Base-by-base conservation (phyloP, 2,329 filamentous ascomycete species). In the Microdochium trichocladiopsis region DNA sequence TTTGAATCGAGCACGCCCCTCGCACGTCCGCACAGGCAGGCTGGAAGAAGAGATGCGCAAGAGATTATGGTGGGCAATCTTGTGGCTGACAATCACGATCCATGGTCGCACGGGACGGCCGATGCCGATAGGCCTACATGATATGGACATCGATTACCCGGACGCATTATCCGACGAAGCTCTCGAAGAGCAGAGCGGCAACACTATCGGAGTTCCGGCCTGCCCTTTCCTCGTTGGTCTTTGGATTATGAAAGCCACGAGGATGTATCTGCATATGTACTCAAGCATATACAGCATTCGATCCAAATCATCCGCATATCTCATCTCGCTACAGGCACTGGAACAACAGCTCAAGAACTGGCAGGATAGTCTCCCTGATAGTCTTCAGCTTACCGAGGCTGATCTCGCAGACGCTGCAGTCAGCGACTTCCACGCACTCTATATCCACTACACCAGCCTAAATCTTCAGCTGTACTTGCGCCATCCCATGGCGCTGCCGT, bases 71-170 rank as follows among this genome's bases (percentile, higher is more conserved):
- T 95, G 88, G 87, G 77, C 77, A 5, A 75, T 92, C 11, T 69
- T 91, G 41, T 74, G 78, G 4, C 75, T 91, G 14, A 78, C 83
- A 54, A 75, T 88, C 10, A 82, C 81, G n/a, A 72, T 93, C 11
- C 83, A 83, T 58, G 88, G 88, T 21, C 88, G 88, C 53, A 80
- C 92, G 33, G 90, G 90, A 18, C 78, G 85, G 16, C 90, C 90
- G 1, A 88, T 94, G 79, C 82, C 85, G 1, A 78, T 94, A 48
- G 79, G 82, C 11, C 72, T 84, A 3, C 83, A 88, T 50, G 88
- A 94, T 57, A 87, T 91, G 58, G 90, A 95, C 60, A 81, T 88
- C 33, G 88, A 90, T 55, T 80, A 90, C 48, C 90, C 89, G 1
- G 78, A 88, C 53, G 72, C 83, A 4, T 77, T 92, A 28, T 76